Evolutionary conservation across 83 land plant genomes (phyloP).

Genomic region (Diphasiastrum complanatum): DNA sequence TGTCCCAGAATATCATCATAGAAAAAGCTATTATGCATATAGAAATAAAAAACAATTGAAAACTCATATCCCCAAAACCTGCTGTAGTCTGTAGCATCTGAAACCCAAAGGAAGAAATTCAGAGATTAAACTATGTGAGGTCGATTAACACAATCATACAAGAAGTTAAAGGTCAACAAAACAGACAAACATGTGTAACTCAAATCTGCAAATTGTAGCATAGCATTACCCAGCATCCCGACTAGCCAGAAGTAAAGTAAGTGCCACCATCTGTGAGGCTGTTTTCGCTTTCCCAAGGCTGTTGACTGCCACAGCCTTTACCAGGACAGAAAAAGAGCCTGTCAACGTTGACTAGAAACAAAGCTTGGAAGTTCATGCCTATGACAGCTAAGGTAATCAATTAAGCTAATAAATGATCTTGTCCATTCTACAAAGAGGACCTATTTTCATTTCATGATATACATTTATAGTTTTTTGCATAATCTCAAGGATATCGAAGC

Average conservation of each 20-base stretch:
- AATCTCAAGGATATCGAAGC: background rate
- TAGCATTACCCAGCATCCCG: slow-evolving; percentile 75
- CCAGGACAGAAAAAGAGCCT: background rate
- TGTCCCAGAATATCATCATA: background rate
- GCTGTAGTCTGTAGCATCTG: background rate
- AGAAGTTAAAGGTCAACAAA: background rate
- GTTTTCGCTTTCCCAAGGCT: slow-evolving; percentile 92
- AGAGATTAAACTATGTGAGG: background rate
- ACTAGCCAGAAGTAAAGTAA: slow-evolving; percentile 65
- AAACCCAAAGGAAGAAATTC: background rate
- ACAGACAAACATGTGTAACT: background rate
- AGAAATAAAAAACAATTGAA: background rate
- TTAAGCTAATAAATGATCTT: background rate
- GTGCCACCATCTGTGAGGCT: slow-evolving; percentile 82
- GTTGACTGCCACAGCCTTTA: slow-evolving; percentile 91
- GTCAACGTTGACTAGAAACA: background rate
- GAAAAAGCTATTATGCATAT: background rate
- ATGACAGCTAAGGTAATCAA: background rate
- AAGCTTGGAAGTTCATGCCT: background rate
- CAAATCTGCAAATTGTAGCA: background rate
- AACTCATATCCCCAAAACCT: background rate
- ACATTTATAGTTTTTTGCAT: background rate
- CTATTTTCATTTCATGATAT: background rate
- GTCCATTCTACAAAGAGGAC: background rate
- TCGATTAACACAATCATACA: background rate